Base-by-base conservation (phyloP, 805 yeast genomes). In the Wickerhamiella musiphila region DNA sequence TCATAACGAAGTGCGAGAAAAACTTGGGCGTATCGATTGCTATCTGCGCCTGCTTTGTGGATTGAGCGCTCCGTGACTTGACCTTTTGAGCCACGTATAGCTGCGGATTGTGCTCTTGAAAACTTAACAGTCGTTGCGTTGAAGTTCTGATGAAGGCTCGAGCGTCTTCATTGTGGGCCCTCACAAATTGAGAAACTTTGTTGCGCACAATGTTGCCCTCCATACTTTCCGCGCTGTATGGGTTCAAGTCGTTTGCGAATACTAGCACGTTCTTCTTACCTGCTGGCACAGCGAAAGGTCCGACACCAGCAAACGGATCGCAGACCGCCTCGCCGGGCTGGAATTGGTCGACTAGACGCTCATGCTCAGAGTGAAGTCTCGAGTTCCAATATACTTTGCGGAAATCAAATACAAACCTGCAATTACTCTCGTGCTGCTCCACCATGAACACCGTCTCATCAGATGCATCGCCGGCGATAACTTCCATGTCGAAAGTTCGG, bases 301-400 rank as follows among this genome's bases (percentile, higher is more conserved):
- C 99, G 2, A 90, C 96, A 29, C 99, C 99, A 1, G 94, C 96
- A 70, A 92, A 79, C 0, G 83, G 95, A 58, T 90, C 99, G 46
- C 82, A 81, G 0, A 92, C 78, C 5, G 82, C 78, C 37, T 76
- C 77, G 7, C 77, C 76, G 4, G 68, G 61, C 26, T 66, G 45
- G 45, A 78, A 76, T 23, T 56, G 48, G 1, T 56, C 50, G 3
- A 90, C 75, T 26, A 90, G 56, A 37, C 96, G 61, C 29, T 73
- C 86, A 53, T 90, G 99, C 47, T 90, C 99, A 1, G 94, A 79
- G 43, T 83, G 86, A 31, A 90, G 61, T 43, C 98, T 67, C 11
- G 95, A 81, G 52, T 90, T 90, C 99, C 99, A 90, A 55, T 92
- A 90, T 4, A 92, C 98, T 49, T 81, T 78, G 36, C 79, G 69